These are phyloP conservation scores for Elaeis guineensis DNA, from an alignment of 176 grass and related monocot species.

Conservation along the genomic window DNA sequence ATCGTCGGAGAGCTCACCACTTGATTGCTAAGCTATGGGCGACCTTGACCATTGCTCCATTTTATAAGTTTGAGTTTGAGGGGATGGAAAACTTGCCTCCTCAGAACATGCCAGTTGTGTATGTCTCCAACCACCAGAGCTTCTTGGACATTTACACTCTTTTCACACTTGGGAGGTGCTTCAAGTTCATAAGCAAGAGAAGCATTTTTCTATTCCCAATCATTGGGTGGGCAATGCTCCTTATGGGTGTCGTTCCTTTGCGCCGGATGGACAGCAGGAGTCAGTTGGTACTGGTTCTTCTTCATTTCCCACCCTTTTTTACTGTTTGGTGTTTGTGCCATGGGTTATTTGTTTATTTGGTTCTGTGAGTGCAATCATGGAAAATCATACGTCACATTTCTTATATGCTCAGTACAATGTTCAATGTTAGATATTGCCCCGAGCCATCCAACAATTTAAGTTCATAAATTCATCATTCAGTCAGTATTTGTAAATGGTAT, in stretches of 20 bases:
- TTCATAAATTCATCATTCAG: too few relatives aligned
- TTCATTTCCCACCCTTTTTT: constrained; percentile 1
- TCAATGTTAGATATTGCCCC: too few relatives aligned
- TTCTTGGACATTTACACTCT: constrained; percentile 96
- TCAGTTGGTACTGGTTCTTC: constrained; percentile 60
- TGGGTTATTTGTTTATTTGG: too few relatives aligned
- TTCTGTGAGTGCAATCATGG: too few relatives aligned
- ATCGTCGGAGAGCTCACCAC: constrained; percentile 61
- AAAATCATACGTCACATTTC: too few relatives aligned
- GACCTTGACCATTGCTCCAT: constrained; percentile 57
- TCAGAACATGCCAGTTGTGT: constrained; percentile 55
- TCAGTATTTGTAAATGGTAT: too few relatives aligned
- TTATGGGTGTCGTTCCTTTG: constrained; percentile 84
- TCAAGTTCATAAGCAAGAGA: constrained; percentile 98
- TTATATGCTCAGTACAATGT: too few relatives aligned
- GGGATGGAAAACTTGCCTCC: constrained; percentile 77
- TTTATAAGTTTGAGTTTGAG: constrained; percentile 88
- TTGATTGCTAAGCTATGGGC: constrained; percentile 83
- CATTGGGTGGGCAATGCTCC: constrained; percentile 97
- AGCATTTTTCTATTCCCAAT: constrained; percentile 91
- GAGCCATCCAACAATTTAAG: too few relatives aligned
- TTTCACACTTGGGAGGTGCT: constrained; percentile 70
- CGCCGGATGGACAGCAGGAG: constrained; percentile 81
- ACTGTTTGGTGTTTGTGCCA: too few relatives aligned
- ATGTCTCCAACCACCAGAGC: constrained; percentile 93